Base-by-base conservation (phyloP, 331 rosid species). In the Cucumis variabilis region DNA sequence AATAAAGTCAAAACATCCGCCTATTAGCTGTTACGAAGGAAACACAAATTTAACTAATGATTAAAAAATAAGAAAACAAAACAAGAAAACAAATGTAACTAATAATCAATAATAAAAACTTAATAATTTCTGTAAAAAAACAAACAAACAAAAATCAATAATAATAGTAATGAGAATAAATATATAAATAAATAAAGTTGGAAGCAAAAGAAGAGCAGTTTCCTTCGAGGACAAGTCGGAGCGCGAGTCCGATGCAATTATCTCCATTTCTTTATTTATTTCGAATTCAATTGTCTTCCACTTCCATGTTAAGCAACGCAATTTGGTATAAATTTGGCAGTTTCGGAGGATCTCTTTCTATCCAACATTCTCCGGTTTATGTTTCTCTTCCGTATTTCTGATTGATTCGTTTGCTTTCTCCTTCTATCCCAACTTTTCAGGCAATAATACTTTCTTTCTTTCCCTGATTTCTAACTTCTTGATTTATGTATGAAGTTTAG, bases 251-350 rank as follows among this genome's bases (percentile, higher is more conserved):
- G 53, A 81, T 55, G 51, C 51, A 41, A 81, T 81, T 62, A 28
- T 58, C n/a, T 11, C 48, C 48, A 0, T 46, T 13, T 13, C n/a
- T 79, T 79, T 79, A 58, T 81, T 81, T 13, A 81, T 58, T 58
- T 80, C 84, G 41, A 80, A 80, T 51, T 80, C 67, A 80, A 80
- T 80, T 81, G 8, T 17, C 71, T 28, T 81, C 71, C 71, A 81
- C 85, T 81, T 30, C 85, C 27, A 17, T 30, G 70, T 60, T 60
- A 60, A 81, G 85, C 51, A 58, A 81, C 85, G 71, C 12, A 81
- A 58, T 81, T 58, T 9, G 70, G 48, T 27, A 81, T 81, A 81
- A 81, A 28, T 81, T 28, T 25, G 44, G 70, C 71, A 20, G 70
- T 81, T 81, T 81, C 85, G 2, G 13, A 81, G 24, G 70, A 81